Evolutionary conservation across 495 filamentous ascomycete genomes (phyloP).

Genomic region (Tuber microsphaerosporum): DNA sequence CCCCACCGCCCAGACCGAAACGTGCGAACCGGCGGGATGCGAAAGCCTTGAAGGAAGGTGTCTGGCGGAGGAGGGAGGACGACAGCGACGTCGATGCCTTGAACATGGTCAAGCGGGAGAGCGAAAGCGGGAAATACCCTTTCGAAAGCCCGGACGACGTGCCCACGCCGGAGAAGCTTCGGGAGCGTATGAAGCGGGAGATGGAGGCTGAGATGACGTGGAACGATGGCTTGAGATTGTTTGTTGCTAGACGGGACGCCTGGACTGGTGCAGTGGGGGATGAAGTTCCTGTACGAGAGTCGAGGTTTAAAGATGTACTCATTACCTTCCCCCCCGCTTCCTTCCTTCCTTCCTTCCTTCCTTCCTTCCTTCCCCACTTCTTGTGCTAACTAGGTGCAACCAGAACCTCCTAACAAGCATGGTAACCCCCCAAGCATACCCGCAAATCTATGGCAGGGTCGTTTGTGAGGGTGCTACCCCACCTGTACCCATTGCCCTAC

Average conservation of each 20-base stretch:
- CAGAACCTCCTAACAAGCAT: conserved; percentile 64
- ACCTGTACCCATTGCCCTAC: conserved; percentile 76
- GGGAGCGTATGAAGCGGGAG: conserved; percentile 53
- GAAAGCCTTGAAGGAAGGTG: conserved; percentile 14
- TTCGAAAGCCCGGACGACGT: conserved; percentile 33
- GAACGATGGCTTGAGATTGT: conserved; percentile 75
- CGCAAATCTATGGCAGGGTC: conserved; percentile 80
- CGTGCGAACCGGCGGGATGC: background rate
- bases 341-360: background rate
- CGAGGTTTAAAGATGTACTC: conserved; percentile 34
- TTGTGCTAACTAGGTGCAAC: background rate
- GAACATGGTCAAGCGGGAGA: conserved; percentile 14
- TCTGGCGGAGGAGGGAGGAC: conserved; percentile 27
- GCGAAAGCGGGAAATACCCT: conserved; percentile 18
- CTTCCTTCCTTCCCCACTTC: background rate
- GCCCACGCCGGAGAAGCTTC: conserved; percentile 47
- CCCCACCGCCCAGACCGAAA: conserved; percentile 18
- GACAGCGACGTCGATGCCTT: conserved; percentile 27
- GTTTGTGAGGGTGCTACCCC: conserved; percentile 70
- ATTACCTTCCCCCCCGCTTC: background rate
- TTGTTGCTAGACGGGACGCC: conserved; percentile 64
- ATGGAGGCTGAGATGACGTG: conserved; percentile 69
- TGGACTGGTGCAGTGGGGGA: conserved; percentile 72
- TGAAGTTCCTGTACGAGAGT: conserved; percentile 33
- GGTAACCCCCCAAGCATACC: conserved; percentile 65